Evolutionary conservation across 192 early-diverging fungal species (phyloP).

Genomic region (Gaertneriomyces sp.): DNA sequence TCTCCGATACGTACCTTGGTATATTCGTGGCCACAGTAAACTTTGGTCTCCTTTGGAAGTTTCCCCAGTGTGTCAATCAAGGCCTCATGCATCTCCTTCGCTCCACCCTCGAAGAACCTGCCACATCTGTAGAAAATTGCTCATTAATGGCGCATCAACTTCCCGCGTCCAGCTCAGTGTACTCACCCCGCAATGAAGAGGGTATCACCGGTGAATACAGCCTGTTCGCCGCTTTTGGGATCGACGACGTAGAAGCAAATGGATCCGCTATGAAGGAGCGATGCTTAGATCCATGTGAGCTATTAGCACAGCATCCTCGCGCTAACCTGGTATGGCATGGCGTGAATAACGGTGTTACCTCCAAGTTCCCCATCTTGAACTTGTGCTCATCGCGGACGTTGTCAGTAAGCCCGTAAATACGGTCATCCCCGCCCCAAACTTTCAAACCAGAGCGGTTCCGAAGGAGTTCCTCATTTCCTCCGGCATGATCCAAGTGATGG

Average conservation of each 20-base stretch:
- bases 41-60: conserved; percentile 75
- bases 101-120: conserved; percentile 88
- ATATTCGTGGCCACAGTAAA: conserved; percentile 95
- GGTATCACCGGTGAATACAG: conserved; percentile 88
- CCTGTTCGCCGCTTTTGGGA: conserved; percentile 48
- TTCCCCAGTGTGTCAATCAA: conserved; percentile 62
- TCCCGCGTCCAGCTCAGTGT: neutral
- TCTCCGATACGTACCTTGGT: conserved; percentile 50
- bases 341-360: conserved; percentile 70
- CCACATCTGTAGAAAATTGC: conserved; percentile 57
- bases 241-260: conserved; percentile 79
- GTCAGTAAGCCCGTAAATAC: conserved; percentile 76
- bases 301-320: neutral
- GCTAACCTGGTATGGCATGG: conserved; percentile 74
- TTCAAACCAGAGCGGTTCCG: conserved; percentile 47
- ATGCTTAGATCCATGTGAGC: neutral
- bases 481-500: conserved; percentile 88
- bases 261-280: conserved; percentile 51
- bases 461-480: conserved; percentile 65
- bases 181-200: conserved; percentile 62
- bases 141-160: neutral
- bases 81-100: conserved; percentile 78
- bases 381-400: conserved; percentile 66
- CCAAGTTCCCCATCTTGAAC: conserved; percentile 70
- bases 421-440: conserved; percentile 83